phyloP scores from a whole-genome alignment of 169 alveolate genomes.

The Plasmodium yoelii region DNA sequence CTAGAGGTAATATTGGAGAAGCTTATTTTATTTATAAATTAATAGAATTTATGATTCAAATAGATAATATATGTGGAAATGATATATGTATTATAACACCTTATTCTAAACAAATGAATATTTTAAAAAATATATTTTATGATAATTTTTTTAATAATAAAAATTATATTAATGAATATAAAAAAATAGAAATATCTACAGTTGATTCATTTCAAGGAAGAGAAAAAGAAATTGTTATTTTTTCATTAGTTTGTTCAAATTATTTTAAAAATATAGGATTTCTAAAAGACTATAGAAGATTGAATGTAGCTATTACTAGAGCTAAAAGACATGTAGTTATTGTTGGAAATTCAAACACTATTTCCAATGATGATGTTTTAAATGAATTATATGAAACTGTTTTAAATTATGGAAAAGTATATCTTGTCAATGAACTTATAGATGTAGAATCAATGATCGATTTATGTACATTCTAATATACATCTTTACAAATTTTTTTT shows the following conservation, averaged over 20 bases:
- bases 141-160: conserved; percentile 33
- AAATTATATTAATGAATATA: conserved; percentile 13
- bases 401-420: conserved; percentile 35
- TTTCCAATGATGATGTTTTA: conserved; percentile 64
- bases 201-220: conserved; percentile 78
- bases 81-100: conserved; percentile 73
- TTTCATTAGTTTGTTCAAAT: conserved; percentile 74
- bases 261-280: conserved; percentile 83
- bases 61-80: conserved; percentile 15
- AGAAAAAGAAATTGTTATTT: conserved; percentile 76
- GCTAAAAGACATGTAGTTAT: conserved; percentile 86
- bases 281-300: conserved; percentile 86
- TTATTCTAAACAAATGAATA: conserved; percentile 50
- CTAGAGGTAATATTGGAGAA: conserved; percentile 68
- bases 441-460: conserved; percentile 38
- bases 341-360: conserved; percentile 85
- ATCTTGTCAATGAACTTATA: conserved; percentile 49
- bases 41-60: conserved; percentile 33
- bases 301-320: conserved; percentile 91
- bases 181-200: conserved; percentile 58
- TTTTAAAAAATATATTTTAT: conserved; percentile 43
- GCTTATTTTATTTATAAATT: conserved; percentile 65
- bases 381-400: conserved; percentile 61
- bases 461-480: too few relatives aligned
- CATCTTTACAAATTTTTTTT: not conserved